Evolutionary conservation across 805 yeast species (phyloP).

Genomic region (Teunomyces tritomae): DNA sequence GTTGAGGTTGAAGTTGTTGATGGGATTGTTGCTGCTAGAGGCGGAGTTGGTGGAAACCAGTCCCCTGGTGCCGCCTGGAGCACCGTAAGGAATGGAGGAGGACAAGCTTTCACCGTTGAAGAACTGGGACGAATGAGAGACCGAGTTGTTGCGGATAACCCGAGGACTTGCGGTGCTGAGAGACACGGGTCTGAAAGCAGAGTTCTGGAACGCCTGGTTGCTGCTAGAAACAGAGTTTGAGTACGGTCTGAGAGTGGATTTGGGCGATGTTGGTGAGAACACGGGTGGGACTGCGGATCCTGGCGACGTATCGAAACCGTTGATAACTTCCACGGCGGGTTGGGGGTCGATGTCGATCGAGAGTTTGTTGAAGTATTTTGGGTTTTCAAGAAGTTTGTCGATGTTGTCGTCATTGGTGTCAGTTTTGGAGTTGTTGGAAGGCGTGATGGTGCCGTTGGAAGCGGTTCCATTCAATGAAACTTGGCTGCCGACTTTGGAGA

Average conservation of each 20-base stretch:
- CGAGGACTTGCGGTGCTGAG: conserved; percentile 36
- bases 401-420: background rate
- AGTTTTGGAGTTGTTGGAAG: background rate
- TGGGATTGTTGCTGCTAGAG: conserved; percentile 7
- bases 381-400: background rate
- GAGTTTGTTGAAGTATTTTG: conserved; percentile 4
- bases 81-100: conserved; percentile 65
- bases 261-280: conserved; percentile 11
- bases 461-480: conserved; percentile 4
- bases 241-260: conserved; percentile 9
- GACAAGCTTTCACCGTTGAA: conserved; percentile 45
- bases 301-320: conserved; percentile 7
- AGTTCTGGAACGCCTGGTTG: conserved; percentile 14
- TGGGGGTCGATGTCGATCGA: conserved; percentile 3
- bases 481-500: conserved; percentile 2
- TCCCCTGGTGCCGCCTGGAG: conserved; percentile 58
- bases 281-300: conserved; percentile 3
- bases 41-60: conserved; percentile 31
- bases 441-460: conserved; percentile 1
- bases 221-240: conserved; percentile 11
- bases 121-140: conserved; percentile 38
- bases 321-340: conserved; percentile 4
- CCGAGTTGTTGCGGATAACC: conserved; percentile 38
- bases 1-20: conserved; percentile 3
- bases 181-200: conserved; percentile 18